Evolutionary conservation across 2,329 filamentous ascomycete genomes (phyloP).

Genomic region (Xylariaceae sp.): DNA sequence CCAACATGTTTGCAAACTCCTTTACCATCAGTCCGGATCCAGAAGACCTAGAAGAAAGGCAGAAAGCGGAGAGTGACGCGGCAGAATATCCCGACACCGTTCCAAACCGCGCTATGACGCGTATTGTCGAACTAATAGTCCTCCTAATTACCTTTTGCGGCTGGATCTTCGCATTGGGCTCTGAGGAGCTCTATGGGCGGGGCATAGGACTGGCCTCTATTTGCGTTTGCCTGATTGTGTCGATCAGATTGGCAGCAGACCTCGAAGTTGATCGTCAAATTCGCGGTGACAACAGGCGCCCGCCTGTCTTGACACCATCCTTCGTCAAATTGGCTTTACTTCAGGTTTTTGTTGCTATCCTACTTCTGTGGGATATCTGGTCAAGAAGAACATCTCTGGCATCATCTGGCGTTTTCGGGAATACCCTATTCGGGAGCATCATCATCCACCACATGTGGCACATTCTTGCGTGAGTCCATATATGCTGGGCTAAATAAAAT

Average conservation of each 20-base stretch:
- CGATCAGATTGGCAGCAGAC: conserved; percentile 30
- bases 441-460: conserved; percentile 32
- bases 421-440: conserved; percentile 26
- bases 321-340: conserved; percentile 27
- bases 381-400: conserved; percentile 18
- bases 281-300: conserved; percentile 19
- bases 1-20: conserved; percentile 32
- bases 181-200: conserved; percentile 27
- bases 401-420: conserved; percentile 26
- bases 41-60: conserved; percentile 22
- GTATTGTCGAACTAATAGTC: conserved; percentile 25
- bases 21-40: conserved; percentile 32
- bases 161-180: conserved; percentile 28
- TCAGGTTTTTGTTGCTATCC: conserved; percentile 26
- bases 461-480: conserved; percentile 22
- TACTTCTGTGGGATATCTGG: conserved; percentile 31
- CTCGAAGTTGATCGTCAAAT: conserved; percentile 28
- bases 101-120: conserved; percentile 23
- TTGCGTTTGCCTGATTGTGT: conserved; percentile 29
- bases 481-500: not conserved
- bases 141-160: conserved; percentile 25
- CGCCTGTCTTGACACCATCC: conserved; percentile 23
- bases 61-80: conserved; percentile 2
- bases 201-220: conserved; percentile 28
- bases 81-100: not conserved